Conservation (phyloP, 768 basidiomycete genomes). For the Phlebiopsis flavidoalba region DNA sequence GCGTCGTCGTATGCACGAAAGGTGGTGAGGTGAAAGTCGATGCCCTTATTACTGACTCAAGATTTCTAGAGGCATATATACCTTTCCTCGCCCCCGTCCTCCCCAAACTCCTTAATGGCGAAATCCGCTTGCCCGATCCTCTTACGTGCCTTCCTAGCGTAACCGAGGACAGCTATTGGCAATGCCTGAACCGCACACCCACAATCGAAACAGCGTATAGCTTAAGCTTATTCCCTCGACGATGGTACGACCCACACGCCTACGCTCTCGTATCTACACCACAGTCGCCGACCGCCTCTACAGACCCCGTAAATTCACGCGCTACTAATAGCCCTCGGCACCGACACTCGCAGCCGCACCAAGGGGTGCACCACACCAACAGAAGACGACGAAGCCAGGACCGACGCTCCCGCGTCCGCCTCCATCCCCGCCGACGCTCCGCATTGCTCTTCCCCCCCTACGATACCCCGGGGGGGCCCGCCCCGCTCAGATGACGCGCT, state of each 20-base stretch:
- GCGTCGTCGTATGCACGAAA: too few relatives aligned
- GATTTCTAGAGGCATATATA: neutral
- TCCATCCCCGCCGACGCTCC: neutral
- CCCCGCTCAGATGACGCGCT: neutral
- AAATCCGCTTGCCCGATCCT: neutral
- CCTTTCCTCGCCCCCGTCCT: neutral
- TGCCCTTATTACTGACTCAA: too few relatives aligned
- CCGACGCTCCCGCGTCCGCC: neutral
- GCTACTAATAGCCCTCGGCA: neutral
- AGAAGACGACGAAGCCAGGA: neutral
- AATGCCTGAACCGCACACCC: neutral
- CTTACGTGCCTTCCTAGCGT: neutral
- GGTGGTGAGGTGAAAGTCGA: too few relatives aligned
- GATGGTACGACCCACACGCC: neutral
- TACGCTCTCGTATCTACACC: neutral
- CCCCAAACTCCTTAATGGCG: neutral
- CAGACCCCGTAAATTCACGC: neutral
- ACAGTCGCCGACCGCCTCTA: neutral
- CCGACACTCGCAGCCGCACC: neutral
- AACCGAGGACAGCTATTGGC: neutral
- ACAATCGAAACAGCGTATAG: neutral
- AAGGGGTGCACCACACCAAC: too few relatives aligned
- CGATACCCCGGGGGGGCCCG: neutral
- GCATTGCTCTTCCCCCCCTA: neutral
- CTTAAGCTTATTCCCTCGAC: neutral